phyloP scores from a whole-genome alignment of 129 eudicot genomes.

The Lactuca saligna region DNA sequence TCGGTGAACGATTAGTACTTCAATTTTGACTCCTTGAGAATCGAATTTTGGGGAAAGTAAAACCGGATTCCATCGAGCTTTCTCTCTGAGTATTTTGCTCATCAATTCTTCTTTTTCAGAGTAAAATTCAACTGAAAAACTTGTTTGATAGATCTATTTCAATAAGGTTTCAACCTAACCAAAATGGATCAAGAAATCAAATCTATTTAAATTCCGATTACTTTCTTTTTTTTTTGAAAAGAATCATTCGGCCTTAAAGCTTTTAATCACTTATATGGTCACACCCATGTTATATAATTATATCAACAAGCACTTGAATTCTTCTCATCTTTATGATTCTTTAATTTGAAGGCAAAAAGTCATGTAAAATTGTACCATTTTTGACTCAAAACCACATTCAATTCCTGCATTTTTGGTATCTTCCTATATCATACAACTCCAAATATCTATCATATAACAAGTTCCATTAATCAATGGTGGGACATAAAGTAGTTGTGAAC shows the following conservation, averaged over 20 bases:
- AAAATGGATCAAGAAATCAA: slow-evolving; percentile 18
- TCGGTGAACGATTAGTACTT: slow-evolving; percentile 13
- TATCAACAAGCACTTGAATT: neutral
- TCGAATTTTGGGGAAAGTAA: slow-evolving; percentile 15
- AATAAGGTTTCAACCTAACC: neutral
- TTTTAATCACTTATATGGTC: neutral
- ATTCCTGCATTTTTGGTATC: slow-evolving; percentile 12
- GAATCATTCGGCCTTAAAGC: neutral
- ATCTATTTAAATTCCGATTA: neutral
- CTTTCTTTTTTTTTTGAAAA: neutral
- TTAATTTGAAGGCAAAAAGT: neutral
- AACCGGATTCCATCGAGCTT: slow-evolving; percentile 5
- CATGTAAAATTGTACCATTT: slow-evolving; percentile 2
- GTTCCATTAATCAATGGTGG: slow-evolving; percentile 28
- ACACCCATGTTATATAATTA: neutral
- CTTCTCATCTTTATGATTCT: slow-evolving; percentile 12
- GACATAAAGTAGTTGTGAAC: slow-evolving; percentile 38
- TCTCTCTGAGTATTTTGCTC: neutral
- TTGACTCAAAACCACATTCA: neutral
- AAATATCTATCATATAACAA: slow-evolving; percentile 3
- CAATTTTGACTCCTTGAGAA: slow-evolving; percentile 23
- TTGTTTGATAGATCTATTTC: slow-evolving; percentile 21
- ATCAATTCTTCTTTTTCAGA: neutral
- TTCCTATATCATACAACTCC: neutral
- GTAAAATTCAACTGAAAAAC: slow-evolving; percentile 9